These are phyloP conservation scores for Thymus mandschuricus DNA, from an alignment of 257 asterid genomes.

Conservation along the genomic window DNA sequence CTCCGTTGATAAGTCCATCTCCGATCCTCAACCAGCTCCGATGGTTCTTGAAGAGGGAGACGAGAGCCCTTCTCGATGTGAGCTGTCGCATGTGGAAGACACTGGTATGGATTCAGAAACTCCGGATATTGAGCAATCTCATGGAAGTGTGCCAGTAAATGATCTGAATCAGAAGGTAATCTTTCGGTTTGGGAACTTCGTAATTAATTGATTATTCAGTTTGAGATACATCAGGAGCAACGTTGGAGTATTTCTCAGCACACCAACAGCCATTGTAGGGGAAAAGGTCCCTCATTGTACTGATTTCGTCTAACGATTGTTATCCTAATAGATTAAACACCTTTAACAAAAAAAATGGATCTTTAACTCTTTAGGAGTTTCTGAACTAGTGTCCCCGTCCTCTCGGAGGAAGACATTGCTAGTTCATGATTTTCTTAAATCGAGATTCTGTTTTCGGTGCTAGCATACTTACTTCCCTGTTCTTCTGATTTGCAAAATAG, in stretches of 20 bases:
- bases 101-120: constrained; percentile 40
- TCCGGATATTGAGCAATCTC: constrained; percentile 35
- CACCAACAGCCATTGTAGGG: constrained; percentile 62
- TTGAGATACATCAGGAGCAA: constrained; percentile 35
- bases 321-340: constrained; percentile 6
- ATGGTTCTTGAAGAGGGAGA: constrained; percentile 36
- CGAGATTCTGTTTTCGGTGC: constrained; percentile 20
- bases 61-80: constrained; percentile 22
- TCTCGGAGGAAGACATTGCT: constrained; percentile 24
- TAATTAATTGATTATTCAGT: constrained; percentile 8
- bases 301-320: constrained; percentile 23
- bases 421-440: constrained; percentile 17
- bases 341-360: neutral
- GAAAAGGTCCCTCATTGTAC: constrained; percentile 39
- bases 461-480: constrained; percentile 30
- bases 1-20: constrained; percentile 34
- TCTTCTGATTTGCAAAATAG: constrained; percentile 34
- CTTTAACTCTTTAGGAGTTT: constrained; percentile 14
- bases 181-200: constrained; percentile 18
- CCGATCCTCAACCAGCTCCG: constrained; percentile 28
- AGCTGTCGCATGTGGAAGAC: constrained; percentile 30
- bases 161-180: constrained; percentile 44
- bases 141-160: constrained; percentile 31
- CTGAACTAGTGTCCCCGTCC: constrained; percentile 16
- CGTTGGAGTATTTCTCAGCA: constrained; percentile 42